Conservation (phyloP, 1,284 basidiomycete genomes). For the Cystobasidium slooffiae region DNA sequence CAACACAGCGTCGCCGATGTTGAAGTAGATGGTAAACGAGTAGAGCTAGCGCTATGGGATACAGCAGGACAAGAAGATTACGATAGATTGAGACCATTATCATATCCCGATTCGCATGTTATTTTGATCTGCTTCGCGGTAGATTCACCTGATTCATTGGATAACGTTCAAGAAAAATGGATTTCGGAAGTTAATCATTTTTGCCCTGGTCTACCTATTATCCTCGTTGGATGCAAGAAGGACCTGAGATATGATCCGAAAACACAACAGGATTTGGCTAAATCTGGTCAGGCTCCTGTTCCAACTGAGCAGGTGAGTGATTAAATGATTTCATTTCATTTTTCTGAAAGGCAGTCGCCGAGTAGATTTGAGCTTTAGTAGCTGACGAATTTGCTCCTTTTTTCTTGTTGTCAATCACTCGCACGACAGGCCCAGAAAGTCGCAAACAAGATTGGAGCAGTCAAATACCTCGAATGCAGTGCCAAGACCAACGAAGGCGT, state of each 20-base stretch:
- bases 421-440: constrained; percentile 70
- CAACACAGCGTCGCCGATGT: constrained; percentile 73
- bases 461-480: constrained; percentile 86
- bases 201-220: constrained; percentile 87
- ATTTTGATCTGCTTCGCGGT: constrained; percentile 96
- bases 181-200: constrained; percentile 97
- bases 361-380: no score
- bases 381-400: neutral
- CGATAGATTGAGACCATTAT: constrained; percentile 87
- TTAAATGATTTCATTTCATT: neutral
- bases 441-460: constrained; percentile 90
- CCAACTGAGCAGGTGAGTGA: constrained; percentile 63
- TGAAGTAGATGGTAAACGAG: constrained; percentile 81
- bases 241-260: constrained; percentile 86
- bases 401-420: neutral
- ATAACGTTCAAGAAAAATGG: constrained; percentile 98
- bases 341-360: neutral
- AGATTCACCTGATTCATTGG: constrained; percentile 92
- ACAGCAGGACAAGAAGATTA: constrained; percentile 99
- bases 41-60: constrained; percentile 96
- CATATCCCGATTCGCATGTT: constrained; percentile 94
- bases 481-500: constrained; percentile 89
- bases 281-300: constrained; percentile 86
- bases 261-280: constrained; percentile 86
- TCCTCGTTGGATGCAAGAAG: constrained; percentile 91